Evolutionary conservation across 2,329 filamentous ascomycete genomes (phyloP).

Genomic region (Trematosphaeria pertusa): DNA sequence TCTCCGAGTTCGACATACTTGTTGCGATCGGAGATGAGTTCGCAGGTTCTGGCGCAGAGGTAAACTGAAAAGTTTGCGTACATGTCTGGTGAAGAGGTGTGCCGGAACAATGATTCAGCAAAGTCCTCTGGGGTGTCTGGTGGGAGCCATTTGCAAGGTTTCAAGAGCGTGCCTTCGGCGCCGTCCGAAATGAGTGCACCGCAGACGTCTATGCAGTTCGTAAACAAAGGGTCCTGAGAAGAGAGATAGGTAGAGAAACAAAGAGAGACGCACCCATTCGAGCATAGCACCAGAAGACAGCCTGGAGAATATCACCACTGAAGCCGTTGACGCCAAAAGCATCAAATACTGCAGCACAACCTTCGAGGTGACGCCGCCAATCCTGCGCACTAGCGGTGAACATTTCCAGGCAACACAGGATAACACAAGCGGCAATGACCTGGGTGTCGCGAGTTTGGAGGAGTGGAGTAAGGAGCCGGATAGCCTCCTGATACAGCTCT

Average conservation of each 20-base stretch:
- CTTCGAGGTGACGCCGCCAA: constrained; percentile 61
- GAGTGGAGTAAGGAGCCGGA: constrained; percentile 57
- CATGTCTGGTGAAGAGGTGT: constrained; percentile 50
- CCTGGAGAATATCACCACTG: constrained; percentile 57
- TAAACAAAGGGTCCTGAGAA: neutral
- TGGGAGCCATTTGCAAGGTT: constrained; percentile 56
- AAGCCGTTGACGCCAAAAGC: constrained; percentile 60
- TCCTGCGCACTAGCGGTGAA: constrained; percentile 48
- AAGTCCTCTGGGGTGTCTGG: constrained; percentile 26
- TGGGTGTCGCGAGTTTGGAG: constrained; percentile 57
- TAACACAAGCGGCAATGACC: constrained; percentile 61
- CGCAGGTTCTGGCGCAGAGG: constrained; percentile 55
- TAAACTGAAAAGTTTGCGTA: constrained; percentile 62
- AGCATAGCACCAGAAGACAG: constrained; percentile 63
- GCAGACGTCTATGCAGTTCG: constrained; percentile 51
- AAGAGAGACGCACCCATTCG: constrained; percentile 62
- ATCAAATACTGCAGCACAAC: constrained; percentile 59
- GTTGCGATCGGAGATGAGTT: constrained; percentile 59
- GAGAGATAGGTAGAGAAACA: constrained; percentile 3
- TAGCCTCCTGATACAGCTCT: constrained; percentile 59
- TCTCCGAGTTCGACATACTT: constrained; percentile 58
- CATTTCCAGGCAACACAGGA: constrained; percentile 64
- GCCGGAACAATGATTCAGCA: constrained; percentile 44
- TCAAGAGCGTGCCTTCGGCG: constrained; percentile 57
- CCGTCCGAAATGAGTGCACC: constrained; percentile 60